Evolutionary conservation across 2,329 filamentous ascomycete species (phyloP).

Genomic region (Aspergillus chevalieri): DNA sequence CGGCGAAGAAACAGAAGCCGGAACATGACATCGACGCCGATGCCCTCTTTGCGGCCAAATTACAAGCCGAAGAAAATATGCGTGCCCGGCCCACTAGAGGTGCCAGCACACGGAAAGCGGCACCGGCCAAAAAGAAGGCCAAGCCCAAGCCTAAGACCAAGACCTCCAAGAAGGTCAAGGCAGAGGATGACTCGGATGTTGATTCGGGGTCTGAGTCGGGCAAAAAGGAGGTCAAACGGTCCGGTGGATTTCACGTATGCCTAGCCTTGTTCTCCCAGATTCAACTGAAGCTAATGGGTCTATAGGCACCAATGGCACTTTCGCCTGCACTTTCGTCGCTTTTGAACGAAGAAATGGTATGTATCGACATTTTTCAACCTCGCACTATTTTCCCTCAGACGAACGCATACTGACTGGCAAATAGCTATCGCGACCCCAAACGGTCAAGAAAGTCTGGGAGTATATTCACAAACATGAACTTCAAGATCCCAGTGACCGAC

Average conservation of each 20-base stretch:
- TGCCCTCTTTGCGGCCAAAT: conserved; percentile 74
- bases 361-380: conserved; percentile 7
- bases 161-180: conserved; percentile 63
- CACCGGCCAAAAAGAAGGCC: conserved; percentile 59
- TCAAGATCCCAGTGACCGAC: conserved; percentile 85
- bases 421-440: conserved; percentile 85
- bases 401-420: conserved; percentile 13
- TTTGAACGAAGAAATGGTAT: conserved; percentile 36
- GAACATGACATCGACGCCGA: conserved; percentile 70
- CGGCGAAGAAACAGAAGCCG: conserved; percentile 60
- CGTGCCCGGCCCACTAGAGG: conserved; percentile 70
- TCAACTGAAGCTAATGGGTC: conserved; percentile 1
- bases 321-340: conserved; percentile 41
- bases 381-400: neutral
- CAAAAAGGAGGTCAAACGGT: conserved; percentile 63
- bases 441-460: conserved; percentile 93
- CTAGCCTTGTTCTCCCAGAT: neutral
- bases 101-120: conserved; percentile 55
- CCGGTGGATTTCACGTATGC: conserved; percentile 80
- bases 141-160: conserved; percentile 47
- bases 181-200: conserved; percentile 73
- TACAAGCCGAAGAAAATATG: conserved; percentile 89
- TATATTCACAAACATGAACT: conserved; percentile 85
- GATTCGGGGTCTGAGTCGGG: conserved; percentile 54
- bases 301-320: conserved; percentile 42